Evolutionary conservation across 2,329 filamentous ascomycete species (phyloP).

Genomic region (Chrysosporium keratinophilum): DNA sequence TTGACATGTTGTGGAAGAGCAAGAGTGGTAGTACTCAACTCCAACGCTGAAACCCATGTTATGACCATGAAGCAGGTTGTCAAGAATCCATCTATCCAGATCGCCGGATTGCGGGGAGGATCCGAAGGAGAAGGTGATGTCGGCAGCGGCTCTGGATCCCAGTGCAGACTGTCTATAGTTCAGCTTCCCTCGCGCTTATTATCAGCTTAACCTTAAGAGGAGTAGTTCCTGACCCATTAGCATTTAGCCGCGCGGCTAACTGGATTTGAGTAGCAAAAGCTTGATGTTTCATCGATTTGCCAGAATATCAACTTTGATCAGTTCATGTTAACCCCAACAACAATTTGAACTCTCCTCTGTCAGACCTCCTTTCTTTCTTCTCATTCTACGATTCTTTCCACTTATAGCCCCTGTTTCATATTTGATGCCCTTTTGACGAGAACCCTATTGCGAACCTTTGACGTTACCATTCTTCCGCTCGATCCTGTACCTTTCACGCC

Average conservation of each 20-base stretch:
- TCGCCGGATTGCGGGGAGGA: too few species aligned
- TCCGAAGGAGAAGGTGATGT: too few species aligned
- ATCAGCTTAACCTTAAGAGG: neutral
- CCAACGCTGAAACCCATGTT: too few species aligned
- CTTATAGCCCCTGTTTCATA: neutral
- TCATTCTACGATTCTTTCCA: neutral
- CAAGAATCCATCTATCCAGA: too few species aligned
- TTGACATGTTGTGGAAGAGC: too few species aligned
- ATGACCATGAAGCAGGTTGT: too few species aligned
- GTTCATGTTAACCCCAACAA: neutral
- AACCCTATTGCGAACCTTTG: neutral
- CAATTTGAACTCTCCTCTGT: neutral
- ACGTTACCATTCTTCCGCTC: neutral
- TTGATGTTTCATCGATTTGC: slow-evolving; percentile 5
- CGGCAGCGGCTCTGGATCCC: too few species aligned
- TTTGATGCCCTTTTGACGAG: slow-evolving; percentile 3
- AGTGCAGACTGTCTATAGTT: too few species aligned
- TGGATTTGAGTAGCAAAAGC: slow-evolving; percentile 7
- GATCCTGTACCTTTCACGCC: neutral
- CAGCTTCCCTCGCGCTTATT: neutral
- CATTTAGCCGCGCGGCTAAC: neutral
- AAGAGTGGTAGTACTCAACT: too few species aligned
- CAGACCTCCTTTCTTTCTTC: neutral
- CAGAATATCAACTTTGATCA: slow-evolving; percentile 4
- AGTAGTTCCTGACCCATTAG: neutral